These are phyloP conservation scores for Bruguiera sexangula DNA, from an alignment of 345 rosid species.

Conservation along the genomic window DNA sequence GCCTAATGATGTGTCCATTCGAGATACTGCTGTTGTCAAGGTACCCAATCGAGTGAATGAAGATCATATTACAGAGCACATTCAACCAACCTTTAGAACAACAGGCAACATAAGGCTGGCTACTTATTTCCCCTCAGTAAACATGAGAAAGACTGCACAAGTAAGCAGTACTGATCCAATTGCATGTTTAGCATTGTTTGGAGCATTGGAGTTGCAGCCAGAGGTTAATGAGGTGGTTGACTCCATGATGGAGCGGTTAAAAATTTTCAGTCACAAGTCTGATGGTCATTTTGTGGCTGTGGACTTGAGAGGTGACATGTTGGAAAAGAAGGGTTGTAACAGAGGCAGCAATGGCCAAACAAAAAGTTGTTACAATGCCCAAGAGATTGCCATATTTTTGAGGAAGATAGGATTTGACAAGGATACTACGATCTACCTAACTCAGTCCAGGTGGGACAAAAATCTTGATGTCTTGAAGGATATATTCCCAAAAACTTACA, in stretches of 20 bases:
- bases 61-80: slow-evolving; percentile 61
- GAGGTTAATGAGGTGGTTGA: slow-evolving; percentile 79
- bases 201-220: slow-evolving; percentile 69
- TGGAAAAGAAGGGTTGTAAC: slow-evolving; percentile 68
- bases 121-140: slow-evolving; percentile 80
- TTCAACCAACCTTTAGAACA: slow-evolving; percentile 60
- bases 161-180: slow-evolving; percentile 55
- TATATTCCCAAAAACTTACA: slow-evolving; percentile 79
- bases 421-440: slow-evolving; percentile 77
- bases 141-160: slow-evolving; percentile 70
- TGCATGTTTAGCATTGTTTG: slow-evolving; percentile 87
- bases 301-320: slow-evolving; percentile 77
- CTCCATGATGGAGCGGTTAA: slow-evolving; percentile 73
- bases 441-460: slow-evolving; percentile 92
- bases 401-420: slow-evolving; percentile 74
- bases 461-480: slow-evolving; percentile 82
- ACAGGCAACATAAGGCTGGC: slow-evolving; percentile 89
- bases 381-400: slow-evolving; percentile 76
- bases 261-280: slow-evolving; percentile 68
- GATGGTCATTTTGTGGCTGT: slow-evolving; percentile 76
- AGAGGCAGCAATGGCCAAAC: slow-evolving; percentile 42
- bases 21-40: slow-evolving; percentile 65
- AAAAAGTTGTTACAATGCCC: slow-evolving; percentile 77
- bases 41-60: slow-evolving; percentile 83
- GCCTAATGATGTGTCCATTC: slow-evolving; percentile 60